These are phyloP conservation scores for Rhazya stricta DNA, from an alignment of 257 asterid species.

Conservation along the genomic window DNA sequence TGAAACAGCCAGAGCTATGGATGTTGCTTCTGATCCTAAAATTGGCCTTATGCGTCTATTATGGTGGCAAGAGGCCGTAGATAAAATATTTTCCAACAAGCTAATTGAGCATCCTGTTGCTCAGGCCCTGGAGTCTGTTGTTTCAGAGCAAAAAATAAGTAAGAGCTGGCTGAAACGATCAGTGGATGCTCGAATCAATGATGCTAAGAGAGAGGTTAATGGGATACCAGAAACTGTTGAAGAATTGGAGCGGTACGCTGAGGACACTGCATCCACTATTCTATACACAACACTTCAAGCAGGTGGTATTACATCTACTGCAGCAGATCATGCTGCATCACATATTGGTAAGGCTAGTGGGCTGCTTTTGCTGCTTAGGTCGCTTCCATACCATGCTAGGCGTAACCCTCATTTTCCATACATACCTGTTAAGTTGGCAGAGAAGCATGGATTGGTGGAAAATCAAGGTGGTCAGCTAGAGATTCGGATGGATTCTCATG, in stretches of 20 bases:
- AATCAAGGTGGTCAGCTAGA: conserved; percentile 45
- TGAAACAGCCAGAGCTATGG: conserved; percentile 91
- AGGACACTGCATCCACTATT: conserved; percentile 78
- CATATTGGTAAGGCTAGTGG: conserved; percentile 97
- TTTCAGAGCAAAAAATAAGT: conserved; percentile 57
- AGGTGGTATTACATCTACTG: conserved; percentile 64
- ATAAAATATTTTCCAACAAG: conserved; percentile 67
- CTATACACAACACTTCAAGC: conserved; percentile 83
- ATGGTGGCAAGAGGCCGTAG: conserved; percentile 97
- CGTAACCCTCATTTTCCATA: conserved; percentile 52
- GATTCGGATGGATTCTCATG: conserved; percentile 53
- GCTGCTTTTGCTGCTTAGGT: conserved; percentile 67
- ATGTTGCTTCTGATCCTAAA: conserved; percentile 87
- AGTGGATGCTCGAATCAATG: conserved; percentile 76
- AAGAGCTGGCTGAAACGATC: conserved; percentile 83
- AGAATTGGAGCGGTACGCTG: conserved; percentile 76
- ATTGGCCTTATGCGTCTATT: conserved; percentile 91
- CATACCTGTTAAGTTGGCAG: conserved; percentile 70
- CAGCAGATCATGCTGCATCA: conserved; percentile 94
- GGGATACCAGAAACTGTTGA: conserved; percentile 54
- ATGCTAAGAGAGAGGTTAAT: conserved; percentile 60
- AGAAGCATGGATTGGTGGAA: conserved; percentile 58
- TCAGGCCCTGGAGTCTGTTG: conserved; percentile 60
- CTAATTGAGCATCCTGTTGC: conserved; percentile 89
- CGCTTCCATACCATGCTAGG: conserved; percentile 75